phyloP scores from a whole-genome alignment of 2,329 filamentous ascomycete species.

The Hypoxylon rubiginosum region DNA sequence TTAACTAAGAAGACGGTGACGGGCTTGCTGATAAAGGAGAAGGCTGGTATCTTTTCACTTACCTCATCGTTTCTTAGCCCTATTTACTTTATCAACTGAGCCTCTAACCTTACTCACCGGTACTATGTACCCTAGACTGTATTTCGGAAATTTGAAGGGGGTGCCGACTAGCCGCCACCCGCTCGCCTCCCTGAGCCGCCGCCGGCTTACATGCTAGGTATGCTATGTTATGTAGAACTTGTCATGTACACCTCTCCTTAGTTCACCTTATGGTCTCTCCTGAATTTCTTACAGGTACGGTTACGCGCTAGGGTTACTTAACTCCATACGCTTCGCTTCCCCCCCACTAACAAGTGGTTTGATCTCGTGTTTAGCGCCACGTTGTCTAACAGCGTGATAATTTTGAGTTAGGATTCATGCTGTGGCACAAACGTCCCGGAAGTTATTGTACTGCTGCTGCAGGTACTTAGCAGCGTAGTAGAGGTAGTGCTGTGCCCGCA shows the following conservation, averaged over 20 bases:
- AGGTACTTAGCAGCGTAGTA: slow-evolving; percentile 1
- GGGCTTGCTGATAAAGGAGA: slow-evolving; percentile 36
- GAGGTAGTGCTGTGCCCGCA: slow-evolving; percentile 5
- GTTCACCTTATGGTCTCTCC: slow-evolving; percentile 40
- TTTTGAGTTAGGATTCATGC: slow-evolving; percentile 24
- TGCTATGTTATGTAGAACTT: slow-evolving; percentile 20
- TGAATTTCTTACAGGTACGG: slow-evolving; percentile 37
- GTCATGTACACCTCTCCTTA: slow-evolving; percentile 13
- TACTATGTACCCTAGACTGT: slow-evolving; percentile 25
- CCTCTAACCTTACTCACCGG: slow-evolving; percentile 25
- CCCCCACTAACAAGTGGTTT: slow-evolving; percentile 3
- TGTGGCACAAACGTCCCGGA: slow-evolving; percentile 20
- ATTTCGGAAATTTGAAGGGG: slow-evolving; percentile 41
- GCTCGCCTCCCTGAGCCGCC: slow-evolving; percentile 26
- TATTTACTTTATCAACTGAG: neutral
- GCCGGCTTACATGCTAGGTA: neutral
- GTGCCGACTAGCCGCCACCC: slow-evolving; percentile 37
- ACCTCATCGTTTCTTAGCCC: slow-evolving; percentile 35
- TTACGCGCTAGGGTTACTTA: slow-evolving; percentile 27
- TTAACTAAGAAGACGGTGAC: slow-evolving; percentile 10
- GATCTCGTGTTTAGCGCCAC: slow-evolving; percentile 31
- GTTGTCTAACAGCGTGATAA: slow-evolving; percentile 26
- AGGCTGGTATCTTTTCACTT: slow-evolving; percentile 28
- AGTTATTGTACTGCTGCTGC: slow-evolving; percentile 3
- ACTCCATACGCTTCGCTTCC: slow-evolving; percentile 14